phyloP scores from a whole-genome alignment of 768 basidiomycete species.

The Crepidotus variabilis region DNA sequence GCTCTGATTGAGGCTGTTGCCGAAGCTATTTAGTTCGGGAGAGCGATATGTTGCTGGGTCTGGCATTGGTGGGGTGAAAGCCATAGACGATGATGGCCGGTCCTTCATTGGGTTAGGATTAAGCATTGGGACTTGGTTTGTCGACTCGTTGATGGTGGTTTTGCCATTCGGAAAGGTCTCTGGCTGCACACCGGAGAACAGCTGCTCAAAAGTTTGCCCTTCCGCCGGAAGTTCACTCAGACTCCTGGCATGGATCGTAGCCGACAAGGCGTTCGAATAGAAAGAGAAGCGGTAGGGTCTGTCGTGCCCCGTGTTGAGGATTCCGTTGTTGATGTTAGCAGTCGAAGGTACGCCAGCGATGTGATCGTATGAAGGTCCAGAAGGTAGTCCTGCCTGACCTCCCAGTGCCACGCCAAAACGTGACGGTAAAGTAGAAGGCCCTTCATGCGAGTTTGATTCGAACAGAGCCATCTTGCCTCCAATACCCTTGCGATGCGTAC shows the following conservation, averaged over 20 bases:
- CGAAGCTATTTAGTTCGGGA: not conserved
- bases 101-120: constrained; percentile 12
- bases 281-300: constrained; percentile 97
- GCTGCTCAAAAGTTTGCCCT: constrained; percentile 87
- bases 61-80: constrained; percentile 14
- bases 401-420: constrained; percentile 29
- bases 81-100: constrained; percentile 15
- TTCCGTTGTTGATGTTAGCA: constrained; percentile 24
- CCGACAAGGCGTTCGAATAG: constrained; percentile 88
- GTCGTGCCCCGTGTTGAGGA: constrained; percentile 61
- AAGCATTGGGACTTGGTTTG: constrained; percentile 8
- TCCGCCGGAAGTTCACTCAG: constrained; percentile 92
- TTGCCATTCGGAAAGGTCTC: not conserved
- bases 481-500: constrained; percentile 51
- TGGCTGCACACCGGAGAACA: constrained; percentile 60
- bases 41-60: not conserved
- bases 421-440: constrained; percentile 42
- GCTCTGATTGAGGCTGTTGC: not conserved
- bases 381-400: constrained; percentile 12
- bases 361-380: constrained; percentile 23
- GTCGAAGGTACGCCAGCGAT: constrained; percentile 18
- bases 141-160: constrained; percentile 3
- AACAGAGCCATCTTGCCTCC: constrained; percentile 91
- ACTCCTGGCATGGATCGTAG: constrained; percentile 93
- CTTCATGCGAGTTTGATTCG: constrained; percentile 48